phyloP scores from a whole-genome alignment of 768 basidiomycete genomes.

The Kockovaella imperatae region DNA sequence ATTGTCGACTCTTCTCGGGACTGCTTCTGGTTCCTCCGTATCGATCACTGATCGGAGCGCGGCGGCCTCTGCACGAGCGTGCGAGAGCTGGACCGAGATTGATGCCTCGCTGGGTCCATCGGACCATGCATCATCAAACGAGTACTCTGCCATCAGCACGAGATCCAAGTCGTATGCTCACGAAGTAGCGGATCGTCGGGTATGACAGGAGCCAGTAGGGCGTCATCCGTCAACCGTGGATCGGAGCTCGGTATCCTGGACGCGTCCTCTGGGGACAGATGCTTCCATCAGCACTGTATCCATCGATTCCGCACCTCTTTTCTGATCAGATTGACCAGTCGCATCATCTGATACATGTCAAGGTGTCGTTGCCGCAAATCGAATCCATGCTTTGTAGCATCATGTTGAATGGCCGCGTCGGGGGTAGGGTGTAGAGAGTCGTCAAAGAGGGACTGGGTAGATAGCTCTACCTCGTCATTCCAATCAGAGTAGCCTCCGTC shows the following conservation, averaged over 20 bases:
- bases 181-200: conserved; percentile 85
- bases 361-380: conserved; percentile 43
- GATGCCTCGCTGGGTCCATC: conserved; percentile 59
- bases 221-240: conserved; percentile 52
- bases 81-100: conserved; percentile 11
- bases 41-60: not conserved
- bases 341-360: conserved; percentile 70
- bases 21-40: conserved; percentile 6
- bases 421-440: conserved; percentile 23
- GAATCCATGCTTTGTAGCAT: conserved; percentile 17
- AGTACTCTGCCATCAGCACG: not conserved
- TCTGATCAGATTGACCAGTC: conserved; percentile 79
- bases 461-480: no score
- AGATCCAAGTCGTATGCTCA: conserved; percentile 47
- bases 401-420: conserved; percentile 27
- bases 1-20: conserved; percentile 52
- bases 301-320: conserved; percentile 39
- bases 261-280: not conserved
- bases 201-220: conserved; percentile 70
- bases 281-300: conserved; percentile 6
- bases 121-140: conserved; percentile 51
- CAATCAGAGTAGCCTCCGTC: no score
- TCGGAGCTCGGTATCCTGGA: not conserved
- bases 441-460: conserved; percentile 34
- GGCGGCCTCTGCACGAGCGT: conserved; percentile 1